A percentile compares a stretch with the other conserved stretches of the same genome.
Conservation (phyloP, 306 rosid genomes). For the Prunus armeniaca region DNA sequence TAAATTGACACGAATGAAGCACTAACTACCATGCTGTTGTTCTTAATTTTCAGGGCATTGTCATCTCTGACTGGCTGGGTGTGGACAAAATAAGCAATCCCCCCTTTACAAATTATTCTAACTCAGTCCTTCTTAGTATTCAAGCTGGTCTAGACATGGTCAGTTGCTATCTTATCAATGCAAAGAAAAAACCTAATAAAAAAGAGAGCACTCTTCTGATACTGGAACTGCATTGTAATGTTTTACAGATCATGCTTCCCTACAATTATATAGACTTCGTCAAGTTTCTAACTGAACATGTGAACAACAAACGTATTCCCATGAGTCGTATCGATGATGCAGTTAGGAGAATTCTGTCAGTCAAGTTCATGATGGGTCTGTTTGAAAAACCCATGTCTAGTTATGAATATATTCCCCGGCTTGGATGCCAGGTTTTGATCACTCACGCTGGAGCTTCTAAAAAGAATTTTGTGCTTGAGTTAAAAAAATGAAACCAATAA, state of each 20-base stretch:
- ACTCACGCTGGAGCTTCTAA: too few relatives aligned
- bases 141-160: background rate
- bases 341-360: background rate
- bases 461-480: too few relatives aligned
- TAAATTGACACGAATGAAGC: background rate
- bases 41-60: background rate
- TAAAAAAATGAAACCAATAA: too few relatives aligned
- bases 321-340: background rate
- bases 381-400: background rate
- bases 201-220: too few relatives aligned
- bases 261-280: background rate
- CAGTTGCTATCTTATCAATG: background rate
- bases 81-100: background rate
- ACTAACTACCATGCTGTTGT: background rate
- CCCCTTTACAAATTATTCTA: background rate
- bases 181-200: too few relatives aligned
- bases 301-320: background rate
- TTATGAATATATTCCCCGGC: background rate
- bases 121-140: background rate
- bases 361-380: background rate
- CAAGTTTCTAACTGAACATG: background rate
- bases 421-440: background rate
- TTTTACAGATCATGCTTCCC: background rate
- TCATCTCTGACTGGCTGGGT: background rate
- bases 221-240: background rate